A percentile compares a stretch with the other conserved stretches of the same genome.
phyloP scores from a whole-genome alignment of 2,329 filamentous ascomycete genomes.

The Blastomyces parvus region DNA sequence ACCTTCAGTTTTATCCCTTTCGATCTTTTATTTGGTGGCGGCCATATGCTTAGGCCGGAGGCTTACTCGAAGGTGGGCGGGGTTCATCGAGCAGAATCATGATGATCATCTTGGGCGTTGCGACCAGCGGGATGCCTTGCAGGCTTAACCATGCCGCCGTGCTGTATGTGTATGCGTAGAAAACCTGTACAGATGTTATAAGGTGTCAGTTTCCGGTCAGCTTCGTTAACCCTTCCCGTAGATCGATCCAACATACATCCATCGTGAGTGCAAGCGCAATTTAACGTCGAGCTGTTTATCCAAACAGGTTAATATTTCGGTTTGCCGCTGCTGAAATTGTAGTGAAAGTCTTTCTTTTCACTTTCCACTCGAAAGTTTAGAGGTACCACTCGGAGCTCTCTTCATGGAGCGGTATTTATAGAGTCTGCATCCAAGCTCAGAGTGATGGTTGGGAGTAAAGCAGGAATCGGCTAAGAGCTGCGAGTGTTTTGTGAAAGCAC shows the following conservation, averaged over 20 bases:
- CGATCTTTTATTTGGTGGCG: not conserved
- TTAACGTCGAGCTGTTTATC: not conserved
- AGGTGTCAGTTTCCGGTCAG: not conserved
- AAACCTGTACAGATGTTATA: slow-evolving; percentile 26
- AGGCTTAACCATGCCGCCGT: slow-evolving; percentile 37
- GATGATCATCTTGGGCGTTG: slow-evolving; percentile 52
- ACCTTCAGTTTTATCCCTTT: not conserved
- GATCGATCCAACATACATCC: slow-evolving; percentile 15
- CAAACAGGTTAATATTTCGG: no score
- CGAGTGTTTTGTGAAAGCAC: not conserved
- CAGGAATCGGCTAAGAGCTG: not conserved
- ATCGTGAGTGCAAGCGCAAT: slow-evolving; percentile 8
- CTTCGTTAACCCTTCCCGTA: not conserved
- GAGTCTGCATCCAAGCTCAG: not conserved
- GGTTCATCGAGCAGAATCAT: slow-evolving; percentile 50
- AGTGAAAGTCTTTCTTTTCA: not conserved
- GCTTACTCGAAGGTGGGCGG: slow-evolving; percentile 44
- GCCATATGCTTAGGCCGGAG: not conserved
- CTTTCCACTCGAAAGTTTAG: not conserved
- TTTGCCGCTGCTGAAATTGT: not conserved
- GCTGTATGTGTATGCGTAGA: slow-evolving; percentile 38
- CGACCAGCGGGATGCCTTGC: slow-evolving; percentile 46
- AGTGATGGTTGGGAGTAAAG: not conserved
- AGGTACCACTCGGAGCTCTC: not conserved
- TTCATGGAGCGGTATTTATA: not conserved